Evolutionary conservation across 495 filamentous ascomycete genomes (phyloP).

Genomic region (Apodospora peruviana): DNA sequence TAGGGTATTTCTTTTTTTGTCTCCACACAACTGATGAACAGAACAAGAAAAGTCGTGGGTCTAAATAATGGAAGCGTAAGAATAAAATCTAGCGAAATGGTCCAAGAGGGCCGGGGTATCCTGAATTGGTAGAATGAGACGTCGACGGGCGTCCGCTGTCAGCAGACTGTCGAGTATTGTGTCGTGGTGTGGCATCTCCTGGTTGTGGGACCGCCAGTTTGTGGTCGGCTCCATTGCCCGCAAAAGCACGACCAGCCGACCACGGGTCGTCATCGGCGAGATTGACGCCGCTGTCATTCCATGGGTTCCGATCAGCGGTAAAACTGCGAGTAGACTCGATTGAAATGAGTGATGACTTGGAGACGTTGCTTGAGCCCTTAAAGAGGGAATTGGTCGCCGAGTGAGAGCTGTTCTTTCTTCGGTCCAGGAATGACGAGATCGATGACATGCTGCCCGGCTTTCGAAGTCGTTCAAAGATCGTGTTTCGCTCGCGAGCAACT

Average conservation of each 20-base stretch:
- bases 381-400: constrained; percentile 75
- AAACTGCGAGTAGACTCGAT: constrained; percentile 86
- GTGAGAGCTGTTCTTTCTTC: constrained; percentile 84
- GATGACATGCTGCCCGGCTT: constrained; percentile 92
- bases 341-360: constrained; percentile 87
- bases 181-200: constrained; percentile 76
- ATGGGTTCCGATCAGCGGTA: constrained; percentile 86
- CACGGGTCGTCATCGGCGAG: constrained; percentile 79
- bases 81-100: constrained; percentile 67
- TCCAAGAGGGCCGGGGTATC: constrained; percentile 86
- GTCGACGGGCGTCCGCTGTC: constrained; percentile 89
- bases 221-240: constrained; percentile 55
- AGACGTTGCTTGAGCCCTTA: constrained; percentile 90
- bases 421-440: constrained; percentile 85
- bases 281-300: constrained; percentile 95
- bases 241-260: constrained; percentile 51
- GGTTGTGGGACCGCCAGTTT: constrained; percentile 60
- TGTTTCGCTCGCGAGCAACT: constrained; percentile 65
- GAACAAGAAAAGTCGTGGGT: constrained; percentile 22
- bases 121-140: constrained; percentile 86
- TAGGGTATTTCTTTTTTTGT: constrained; percentile 43
- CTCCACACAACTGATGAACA: constrained; percentile 21
- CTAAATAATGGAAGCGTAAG: constrained; percentile 37
- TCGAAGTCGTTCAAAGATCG: constrained; percentile 75
- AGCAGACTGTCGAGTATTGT: constrained; percentile 73